Base-by-base conservation (phyloP, 768 basidiomycete species). In the Trametopsis cervina region DNA sequence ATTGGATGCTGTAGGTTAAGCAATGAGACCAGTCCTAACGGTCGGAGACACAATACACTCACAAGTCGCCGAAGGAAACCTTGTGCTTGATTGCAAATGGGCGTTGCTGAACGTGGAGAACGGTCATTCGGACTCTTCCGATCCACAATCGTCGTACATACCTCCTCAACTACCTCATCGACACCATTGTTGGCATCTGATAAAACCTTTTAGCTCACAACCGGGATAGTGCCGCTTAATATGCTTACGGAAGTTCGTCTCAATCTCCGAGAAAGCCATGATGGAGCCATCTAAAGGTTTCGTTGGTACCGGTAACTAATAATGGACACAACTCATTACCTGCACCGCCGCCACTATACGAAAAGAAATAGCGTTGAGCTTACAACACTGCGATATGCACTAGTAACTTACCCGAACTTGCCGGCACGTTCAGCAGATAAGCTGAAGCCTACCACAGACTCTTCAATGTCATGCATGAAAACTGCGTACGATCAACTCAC, bases 11-110 rank as follows among this genome's bases (percentile, higher is more conserved):
- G 39, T 7, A 3, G 2, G 45, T 21, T 7, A n/a, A 36, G 20
- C 35, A 21, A 38, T 23, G 37, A 20, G 21, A 12, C 17, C 11
- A 23, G 18, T 13, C 11, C 9, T 11, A 21, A 24, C 13, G 7
- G 38, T 25, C 23, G 39, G 40, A 29, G 22, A 15, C 7, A 22
- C 12, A 33, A n/a, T n/a, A n/a, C n/a, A 26, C 43, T 18, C 20
- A 50, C 49, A 52, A 47, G 46, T 52, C 51, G 29, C 46, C 51
- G 46, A 52, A 52, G 33, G 51, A 47, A 25, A 52, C 46, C 20
- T 44, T 36, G 45, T 51, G 50, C n/a, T 46, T 41, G 25, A 51
- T n/a, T 10, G 50, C 50, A 33, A 51, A 33, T 37, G 45, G 23
- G 17, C 62, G 45, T 4, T 22, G 38, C 29, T 33, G 15, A 7